phyloP scores from a whole-genome alignment of 768 basidiomycete species.

The Pisolithus albus region DNA sequence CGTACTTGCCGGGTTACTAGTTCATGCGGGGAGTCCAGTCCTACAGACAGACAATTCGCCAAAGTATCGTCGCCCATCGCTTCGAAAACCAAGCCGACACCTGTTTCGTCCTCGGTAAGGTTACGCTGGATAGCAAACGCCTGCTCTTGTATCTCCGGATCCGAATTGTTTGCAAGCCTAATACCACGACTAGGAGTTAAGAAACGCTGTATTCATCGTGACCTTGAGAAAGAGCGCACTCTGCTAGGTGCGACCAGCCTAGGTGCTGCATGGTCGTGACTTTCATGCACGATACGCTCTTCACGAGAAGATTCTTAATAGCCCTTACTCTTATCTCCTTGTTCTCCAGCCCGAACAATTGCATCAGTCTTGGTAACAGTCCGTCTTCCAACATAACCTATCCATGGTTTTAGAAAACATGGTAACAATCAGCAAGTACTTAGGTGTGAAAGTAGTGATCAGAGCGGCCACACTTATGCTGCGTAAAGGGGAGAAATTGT shows the following conservation, averaged over 20 bases:
- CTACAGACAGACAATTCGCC: slow-evolving; percentile 39
- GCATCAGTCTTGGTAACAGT: slow-evolving; percentile 56
- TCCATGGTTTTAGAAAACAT: not conserved
- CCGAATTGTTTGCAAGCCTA: slow-evolving; percentile 51
- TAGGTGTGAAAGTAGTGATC: not conserved
- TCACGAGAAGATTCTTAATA: slow-evolving; percentile 73
- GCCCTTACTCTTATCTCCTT: slow-evolving; percentile 64
- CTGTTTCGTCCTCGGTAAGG: slow-evolving; percentile 56
- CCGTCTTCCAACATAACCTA: slow-evolving; percentile 65
- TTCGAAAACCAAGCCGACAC: slow-evolving; percentile 53
- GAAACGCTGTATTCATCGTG: not conserved
- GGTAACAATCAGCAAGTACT: slow-evolving; percentile 1
- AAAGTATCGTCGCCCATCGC: slow-evolving; percentile 44
- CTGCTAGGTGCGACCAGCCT: slow-evolving; percentile 54
- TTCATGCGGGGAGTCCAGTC: slow-evolving; percentile 46
- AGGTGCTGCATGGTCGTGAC: slow-evolving; percentile 58
- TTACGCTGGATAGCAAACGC: slow-evolving; percentile 62
- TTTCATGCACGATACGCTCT: slow-evolving; percentile 55
- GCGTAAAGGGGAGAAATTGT: slow-evolving; percentile 77
- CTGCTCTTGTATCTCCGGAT: slow-evolving; percentile 61
- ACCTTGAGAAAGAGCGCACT: slow-evolving; percentile 34
- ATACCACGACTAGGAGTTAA: not conserved
- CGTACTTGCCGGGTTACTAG: slow-evolving; percentile 49
- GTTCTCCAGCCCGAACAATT: slow-evolving; percentile 48
- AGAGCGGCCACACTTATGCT: slow-evolving; percentile 39